These are phyloP conservation scores for Primulina huaijiensis DNA, from an alignment of 257 asterid species.

Conservation along the genomic window DNA sequence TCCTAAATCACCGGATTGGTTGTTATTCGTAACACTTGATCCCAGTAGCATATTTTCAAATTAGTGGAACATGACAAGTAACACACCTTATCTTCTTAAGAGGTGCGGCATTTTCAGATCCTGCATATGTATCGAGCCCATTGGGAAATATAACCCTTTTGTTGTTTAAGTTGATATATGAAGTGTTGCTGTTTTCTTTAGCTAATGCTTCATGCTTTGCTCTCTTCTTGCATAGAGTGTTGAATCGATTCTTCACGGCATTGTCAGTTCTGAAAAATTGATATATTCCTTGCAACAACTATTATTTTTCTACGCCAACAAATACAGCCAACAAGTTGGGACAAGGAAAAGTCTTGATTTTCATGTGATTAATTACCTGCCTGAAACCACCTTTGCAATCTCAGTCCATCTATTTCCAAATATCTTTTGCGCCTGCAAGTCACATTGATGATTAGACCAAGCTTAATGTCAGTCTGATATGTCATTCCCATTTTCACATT, in stretches of 20 bases:
- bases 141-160: slow-evolving; percentile 70
- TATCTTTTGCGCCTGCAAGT: slow-evolving; percentile 87
- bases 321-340: slow-evolving; percentile 6
- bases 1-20: slow-evolving; percentile 38
- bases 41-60: slow-evolving; percentile 6
- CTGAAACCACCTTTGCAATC: slow-evolving; percentile 98
- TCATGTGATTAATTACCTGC: slow-evolving; percentile 60
- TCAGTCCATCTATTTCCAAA: slow-evolving; percentile 99
- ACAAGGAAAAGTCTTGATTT: slow-evolving; percentile 12
- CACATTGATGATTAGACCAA: slow-evolving; percentile 28
- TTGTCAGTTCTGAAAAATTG: slow-evolving; percentile 76
- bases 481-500: not conserved
- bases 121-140: slow-evolving; percentile 40
- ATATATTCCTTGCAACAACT: slow-evolving; percentile 1
- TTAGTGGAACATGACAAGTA: slow-evolving; percentile 13
- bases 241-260: slow-evolving; percentile 97
- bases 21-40: slow-evolving; percentile 18
- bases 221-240: slow-evolving; percentile 94
- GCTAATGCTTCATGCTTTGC: slow-evolving; percentile 85
- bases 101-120: slow-evolving; percentile 50
- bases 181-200: slow-evolving; percentile 62
- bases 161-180: slow-evolving; percentile 71
- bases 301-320: slow-evolving; percentile 4
- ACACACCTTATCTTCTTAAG: slow-evolving; percentile 73
- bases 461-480: slow-evolving; percentile 13